Evolutionary conservation across 345 rosid species (phyloP), one percentile per base, ranked within the genome.

Genomic region (Eucalyptus sp.): DNA sequence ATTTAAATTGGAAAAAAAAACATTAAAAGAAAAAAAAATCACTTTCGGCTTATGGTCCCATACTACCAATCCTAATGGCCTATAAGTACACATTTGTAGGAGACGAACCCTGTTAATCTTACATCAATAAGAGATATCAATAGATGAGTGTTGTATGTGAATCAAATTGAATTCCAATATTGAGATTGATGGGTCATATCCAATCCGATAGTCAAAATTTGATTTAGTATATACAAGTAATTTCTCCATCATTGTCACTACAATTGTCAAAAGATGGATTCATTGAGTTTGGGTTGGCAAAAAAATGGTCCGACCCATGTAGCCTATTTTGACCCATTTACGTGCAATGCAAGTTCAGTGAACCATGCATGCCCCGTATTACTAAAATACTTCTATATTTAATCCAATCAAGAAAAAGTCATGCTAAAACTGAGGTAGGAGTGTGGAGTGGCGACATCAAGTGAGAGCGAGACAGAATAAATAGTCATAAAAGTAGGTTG

Each of bases 241-340:
- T 54, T 54, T 54, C 1, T 54, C 60, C 27, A 22, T 22, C 60
- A 54, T 4, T 54, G 27, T 54, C 60, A 22, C 60, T 22, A 54
- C 60, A 54, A 20, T 22, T 20, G 25, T 54, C 60, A 54, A 54
- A 51, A 51, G 9, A 54, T 62, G 68, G 12, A 60, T 5, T 27
- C 7, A 0, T 51, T 0, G 0, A 51, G 56, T 51, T 17, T 51
- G 60, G 60, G 60, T 54, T 20, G 5, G 60, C 10, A 0, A 22
- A 54, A 54, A 54, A 8, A 54, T 54, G 60, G 27, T 54, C 11
- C 12, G 2, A 54, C 11, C 60, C 27, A 54, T 18, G 25, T 22
- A 54, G 10, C 25, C 60, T 18, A 54, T 20, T 54, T 54, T 54
- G 60, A 54, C 11, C 27, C 60, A 20, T 54, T 54, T 54, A 54